Evolutionary conservation across 140 eudicot genomes (phyloP), one percentile per base, ranked within the genome.

Genomic region (Erigeron philadelphicus): DNA sequence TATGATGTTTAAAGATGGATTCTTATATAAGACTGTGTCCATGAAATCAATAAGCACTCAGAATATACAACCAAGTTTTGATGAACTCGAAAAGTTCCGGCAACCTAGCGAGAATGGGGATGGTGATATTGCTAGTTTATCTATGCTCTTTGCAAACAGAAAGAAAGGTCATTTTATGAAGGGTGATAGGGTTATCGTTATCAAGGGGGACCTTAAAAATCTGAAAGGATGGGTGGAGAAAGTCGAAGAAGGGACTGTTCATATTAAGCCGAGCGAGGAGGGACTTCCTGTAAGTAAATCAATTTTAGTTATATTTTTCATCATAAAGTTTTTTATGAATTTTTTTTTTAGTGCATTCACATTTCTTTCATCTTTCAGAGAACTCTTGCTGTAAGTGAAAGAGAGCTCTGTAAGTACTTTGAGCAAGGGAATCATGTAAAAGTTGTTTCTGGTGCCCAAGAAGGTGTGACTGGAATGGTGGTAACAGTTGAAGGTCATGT

Each of bases 391-490:
- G 85, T 93, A 45, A 83, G 83, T 73, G 95, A 89, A 58, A 93
- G 65, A 61, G 96, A 89, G 78, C 95, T 93, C 1, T 89, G 98
- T 90, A 93, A 93, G 81, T 93, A 86, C 78, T 93, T 93, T 76
- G 94, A 93, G 73, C 88, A 86, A 56, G 98, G 98, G 35, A 87
- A 93, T 85, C 98, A 93, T 65, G 98, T 93, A 70, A 93, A 93
- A 79, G 98, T 93, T 67, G 87, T 93, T 13, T 75, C 94, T 75
- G 96, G 98, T 60, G 81, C 95, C 8, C 81, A 85, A 48, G 98
- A 93, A 76, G 98, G 96, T 80, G 90, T 90, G 49, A 93, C 98
- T 46, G 98, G 96, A 64, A 84, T 93, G 98, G 98, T 93, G 72
- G 68, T 93, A 17, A 89, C 91, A 19, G 95, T 87, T 70, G 65